phyloP scores from a whole-genome alignment of 78 protist genomes.

The Carpediemonas membranifera region DNA sequence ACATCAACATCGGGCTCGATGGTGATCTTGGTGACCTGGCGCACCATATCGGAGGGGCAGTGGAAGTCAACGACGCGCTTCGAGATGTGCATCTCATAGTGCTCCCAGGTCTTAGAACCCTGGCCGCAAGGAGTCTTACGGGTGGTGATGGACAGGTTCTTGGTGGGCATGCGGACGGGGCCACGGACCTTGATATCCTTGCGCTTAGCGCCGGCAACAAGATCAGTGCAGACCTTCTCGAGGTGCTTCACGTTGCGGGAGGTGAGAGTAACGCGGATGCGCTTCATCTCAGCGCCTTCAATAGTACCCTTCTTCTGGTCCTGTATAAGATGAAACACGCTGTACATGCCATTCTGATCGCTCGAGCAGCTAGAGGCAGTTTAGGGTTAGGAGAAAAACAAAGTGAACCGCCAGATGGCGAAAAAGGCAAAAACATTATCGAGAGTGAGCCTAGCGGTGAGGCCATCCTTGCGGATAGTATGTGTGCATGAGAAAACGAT shows the following conservation, averaged over 20 bases:
- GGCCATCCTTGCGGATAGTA: no score
- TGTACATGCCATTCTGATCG: no score
- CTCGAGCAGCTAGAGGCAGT: no score
- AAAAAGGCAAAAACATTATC: no score
- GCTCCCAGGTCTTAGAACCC: constrained; percentile 99
- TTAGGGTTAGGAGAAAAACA: no score
- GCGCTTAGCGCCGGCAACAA: constrained; percentile 75
- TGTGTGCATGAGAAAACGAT: no score
- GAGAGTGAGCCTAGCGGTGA: no score
- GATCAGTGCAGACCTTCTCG: constrained; percentile 88
- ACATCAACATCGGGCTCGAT: background rate
- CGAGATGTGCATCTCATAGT: constrained; percentile 97
- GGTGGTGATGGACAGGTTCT: constrained; percentile 84
- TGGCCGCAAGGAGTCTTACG: constrained; percentile 99
- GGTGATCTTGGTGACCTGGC: background rate
- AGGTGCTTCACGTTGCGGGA: constrained; percentile 72
- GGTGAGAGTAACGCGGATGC: constrained; percentile 88
- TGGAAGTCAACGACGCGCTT: constrained; percentile 95
- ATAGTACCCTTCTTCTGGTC: no score
- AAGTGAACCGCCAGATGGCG: no score
- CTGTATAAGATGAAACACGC: no score
- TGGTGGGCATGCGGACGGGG: constrained; percentile 98
- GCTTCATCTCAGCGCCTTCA: constrained; percentile 5
- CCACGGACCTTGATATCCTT: constrained; percentile 73
- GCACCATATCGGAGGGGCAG: constrained; percentile 73